These are phyloP conservation scores for Panaeolus cyanescens DNA, from an alignment of 768 basidiomycete genomes.

Conservation along the genomic window DNA sequence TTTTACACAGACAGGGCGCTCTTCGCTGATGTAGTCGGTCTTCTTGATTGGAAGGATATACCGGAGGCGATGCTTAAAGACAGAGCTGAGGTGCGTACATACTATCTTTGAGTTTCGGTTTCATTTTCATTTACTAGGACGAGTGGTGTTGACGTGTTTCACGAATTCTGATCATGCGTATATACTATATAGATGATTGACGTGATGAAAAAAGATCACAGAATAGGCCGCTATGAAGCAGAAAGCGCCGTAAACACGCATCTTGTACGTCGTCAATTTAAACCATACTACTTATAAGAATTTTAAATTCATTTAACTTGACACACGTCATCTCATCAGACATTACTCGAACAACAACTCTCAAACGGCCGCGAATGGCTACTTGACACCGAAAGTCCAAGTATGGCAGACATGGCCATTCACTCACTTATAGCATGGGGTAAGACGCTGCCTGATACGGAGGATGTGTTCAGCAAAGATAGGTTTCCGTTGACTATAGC, in stretches of 20 bases:
- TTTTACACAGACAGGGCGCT: conserved; percentile 45
- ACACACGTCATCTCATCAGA: conserved; percentile 14
- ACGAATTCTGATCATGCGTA: too few species aligned
- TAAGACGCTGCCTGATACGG: conserved; percentile 31
- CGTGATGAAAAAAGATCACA: too few species aligned
- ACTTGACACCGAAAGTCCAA: conserved; percentile 52
- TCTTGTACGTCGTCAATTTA: background rate
- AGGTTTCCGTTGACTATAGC: conserved; percentile 35
- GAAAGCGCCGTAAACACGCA: background rate
- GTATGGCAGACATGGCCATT: conserved; percentile 53
- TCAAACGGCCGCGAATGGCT: conserved; percentile 58
- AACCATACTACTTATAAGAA: background rate
- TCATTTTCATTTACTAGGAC: conserved; percentile 20
- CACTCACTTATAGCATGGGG: conserved; percentile 52
- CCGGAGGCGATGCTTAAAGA: conserved; percentile 50
- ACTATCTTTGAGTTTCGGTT: background rate
- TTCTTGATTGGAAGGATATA: conserved; percentile 51
- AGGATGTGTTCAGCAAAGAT: conserved; percentile 36
- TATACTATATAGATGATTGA: background rate
- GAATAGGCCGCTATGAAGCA: background rate
- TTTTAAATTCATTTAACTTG: background rate
- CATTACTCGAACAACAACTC: conserved; percentile 43
- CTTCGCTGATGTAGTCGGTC: conserved; percentile 38
- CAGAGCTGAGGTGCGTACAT: conserved; percentile 40
- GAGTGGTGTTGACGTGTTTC: too few species aligned